A percentile compares a stretch with the other conserved stretches of the same genome.
Conservation (phyloP, 2,329 filamentous ascomycete genomes). For the Colletotrichum nymphaeae region DNA sequence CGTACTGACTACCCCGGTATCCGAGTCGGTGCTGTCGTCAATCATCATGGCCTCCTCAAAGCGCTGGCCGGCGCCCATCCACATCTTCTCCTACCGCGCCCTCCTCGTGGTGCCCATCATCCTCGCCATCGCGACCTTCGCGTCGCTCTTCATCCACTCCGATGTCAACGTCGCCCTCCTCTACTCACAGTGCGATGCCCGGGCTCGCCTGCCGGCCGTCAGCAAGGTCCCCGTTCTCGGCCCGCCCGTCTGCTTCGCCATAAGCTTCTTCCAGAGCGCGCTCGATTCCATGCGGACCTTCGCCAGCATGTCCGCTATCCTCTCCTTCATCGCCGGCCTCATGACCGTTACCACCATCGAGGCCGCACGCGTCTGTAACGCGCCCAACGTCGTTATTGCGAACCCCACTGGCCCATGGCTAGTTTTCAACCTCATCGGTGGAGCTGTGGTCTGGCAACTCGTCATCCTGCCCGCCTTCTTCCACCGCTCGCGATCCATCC, state of each 20-base stretch:
- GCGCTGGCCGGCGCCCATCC: conserved; percentile 57
- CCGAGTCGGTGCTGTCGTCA: neutral
- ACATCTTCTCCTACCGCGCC: conserved; percentile 63
- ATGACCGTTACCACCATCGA: conserved; percentile 63
- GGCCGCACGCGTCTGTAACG: conserved; percentile 56
- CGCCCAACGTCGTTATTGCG: conserved; percentile 48
- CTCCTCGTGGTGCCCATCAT: conserved; percentile 62
- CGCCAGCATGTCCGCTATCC: conserved; percentile 54
- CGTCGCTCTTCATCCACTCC: conserved; percentile 56
- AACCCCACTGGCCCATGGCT: conserved; percentile 57
- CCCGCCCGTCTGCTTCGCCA: conserved; percentile 59
- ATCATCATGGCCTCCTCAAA: conserved; percentile 6
- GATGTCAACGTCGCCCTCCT: conserved; percentile 64
- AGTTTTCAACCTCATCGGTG: conserved; percentile 60
- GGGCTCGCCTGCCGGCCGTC: conserved; percentile 55
- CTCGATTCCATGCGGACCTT: conserved; percentile 53
- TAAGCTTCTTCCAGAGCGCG: conserved; percentile 61
- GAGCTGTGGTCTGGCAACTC: conserved; percentile 63
- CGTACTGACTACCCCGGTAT: neutral
- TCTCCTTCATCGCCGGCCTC: conserved; percentile 58
- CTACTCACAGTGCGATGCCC: conserved; percentile 65
- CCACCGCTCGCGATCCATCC: conserved; percentile 51
- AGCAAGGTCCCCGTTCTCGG: conserved; percentile 58
- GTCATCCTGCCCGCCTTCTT: conserved; percentile 63
- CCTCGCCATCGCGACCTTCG: conserved; percentile 55